Conservation (phyloP, 2,329 filamentous ascomycete species). For the Conoideocrella luteorostrata region DNA sequence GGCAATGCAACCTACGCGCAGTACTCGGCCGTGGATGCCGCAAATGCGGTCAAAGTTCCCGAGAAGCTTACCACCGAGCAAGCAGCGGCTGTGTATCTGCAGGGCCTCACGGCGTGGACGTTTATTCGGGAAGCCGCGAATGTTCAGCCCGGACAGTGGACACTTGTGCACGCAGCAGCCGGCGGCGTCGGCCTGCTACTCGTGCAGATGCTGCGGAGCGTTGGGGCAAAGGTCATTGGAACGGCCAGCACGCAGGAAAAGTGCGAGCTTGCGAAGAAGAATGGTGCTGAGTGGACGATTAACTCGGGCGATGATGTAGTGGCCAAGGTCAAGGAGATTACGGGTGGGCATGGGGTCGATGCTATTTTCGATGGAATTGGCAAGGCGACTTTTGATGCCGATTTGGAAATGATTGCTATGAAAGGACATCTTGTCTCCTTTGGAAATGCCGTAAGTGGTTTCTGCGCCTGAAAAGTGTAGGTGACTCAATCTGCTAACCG, state of each 20-base stretch:
- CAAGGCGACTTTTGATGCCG: slow-evolving; percentile 74
- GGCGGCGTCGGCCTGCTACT: slow-evolving; percentile 75
- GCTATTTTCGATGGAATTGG: slow-evolving; percentile 85
- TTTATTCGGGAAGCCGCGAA: slow-evolving; percentile 71
- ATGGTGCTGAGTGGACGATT: slow-evolving; percentile 66
- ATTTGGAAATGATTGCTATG: slow-evolving; percentile 64
- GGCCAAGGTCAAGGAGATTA: slow-evolving; percentile 59
- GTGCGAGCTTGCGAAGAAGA: slow-evolving; percentile 58
- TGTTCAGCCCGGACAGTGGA: slow-evolving; percentile 71
- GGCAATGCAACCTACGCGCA: slow-evolving; percentile 46
- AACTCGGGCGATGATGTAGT: slow-evolving; percentile 60
- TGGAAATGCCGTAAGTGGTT: slow-evolving; percentile 62
- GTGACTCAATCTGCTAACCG: slow-evolving; percentile 10
- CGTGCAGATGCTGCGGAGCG: slow-evolving; percentile 63
- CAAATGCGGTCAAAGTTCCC: slow-evolving; percentile 57
- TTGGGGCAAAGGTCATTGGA: slow-evolving; percentile 74
- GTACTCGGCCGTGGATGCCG: slow-evolving; percentile 47
- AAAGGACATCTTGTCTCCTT: slow-evolving; percentile 76
- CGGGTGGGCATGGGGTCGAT: slow-evolving; percentile 63
- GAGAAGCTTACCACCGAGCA: slow-evolving; percentile 51
- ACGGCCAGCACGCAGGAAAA: slow-evolving; percentile 72
- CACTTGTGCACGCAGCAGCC: slow-evolving; percentile 78
- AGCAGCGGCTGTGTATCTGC: slow-evolving; percentile 65
- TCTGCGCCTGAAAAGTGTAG: not conserved
- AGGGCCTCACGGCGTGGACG: slow-evolving; percentile 77